Base-by-base conservation (phyloP, 1,284 basidiomycete genomes). In the Malassezia brasiliensis region DNA sequence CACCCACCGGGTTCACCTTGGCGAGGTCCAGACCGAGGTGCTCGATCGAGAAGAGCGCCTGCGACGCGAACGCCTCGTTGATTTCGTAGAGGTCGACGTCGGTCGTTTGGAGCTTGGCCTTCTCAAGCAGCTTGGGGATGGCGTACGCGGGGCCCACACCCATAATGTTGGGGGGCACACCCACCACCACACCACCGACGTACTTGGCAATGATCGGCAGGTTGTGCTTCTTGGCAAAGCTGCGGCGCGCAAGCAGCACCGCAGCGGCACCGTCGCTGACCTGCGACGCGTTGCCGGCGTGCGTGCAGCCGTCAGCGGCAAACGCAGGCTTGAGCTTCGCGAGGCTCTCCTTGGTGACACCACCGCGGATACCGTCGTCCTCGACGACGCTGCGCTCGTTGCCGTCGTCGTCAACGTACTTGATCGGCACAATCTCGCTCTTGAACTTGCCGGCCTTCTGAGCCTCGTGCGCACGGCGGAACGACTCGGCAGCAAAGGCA, bases 221-320 rank as follows among this genome's bases (percentile, higher is more conserved):
- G 40, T 88, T 86, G 60, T 93, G 84, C 70, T 85, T 86, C 77
- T 87, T 85, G 17, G 93, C 93, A 35, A 85, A 82, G 28, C 85
- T 87, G 53, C 93, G 83, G 59, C 89, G 83, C 34, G 88, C 82
- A 54, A 96, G 84, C 52, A 98, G 78, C 47, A 96, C 90, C 0
- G 91, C 91, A 46, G 91, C 90, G 20, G 93, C 93, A 60, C 93
- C 93, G 71, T 99, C 94, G n/a, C 89, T 90, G 45, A 98, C 84
- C 76, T 96, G 91, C 22, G 87, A 90, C 1, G 90, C 88, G 76
- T 91, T 96, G 35, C 81, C 81, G 45, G 93, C 94, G 73, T 94
- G 90, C 2, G 94, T 96, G 17, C 81, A 78, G n/a, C 94, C 94
- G 38, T 84, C 83, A 78, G 88, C 86, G 57, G 79, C 77, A 78